Evolutionary conservation across 768 basidiomycete genomes (phyloP).

Genomic region (Tricholoma bakamatsutake): DNA sequence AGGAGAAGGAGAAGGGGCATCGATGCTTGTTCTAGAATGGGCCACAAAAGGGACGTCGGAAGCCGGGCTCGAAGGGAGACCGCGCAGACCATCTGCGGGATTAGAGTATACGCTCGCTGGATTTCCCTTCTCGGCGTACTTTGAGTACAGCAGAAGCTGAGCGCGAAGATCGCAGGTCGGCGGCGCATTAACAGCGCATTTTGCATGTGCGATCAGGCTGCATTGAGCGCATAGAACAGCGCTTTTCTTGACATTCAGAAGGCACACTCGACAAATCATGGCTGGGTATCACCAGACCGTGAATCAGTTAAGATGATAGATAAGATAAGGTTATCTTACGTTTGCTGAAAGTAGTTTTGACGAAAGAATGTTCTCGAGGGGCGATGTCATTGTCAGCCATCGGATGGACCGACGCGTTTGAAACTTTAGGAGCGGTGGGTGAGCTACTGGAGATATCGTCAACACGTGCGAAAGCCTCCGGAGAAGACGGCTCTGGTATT

Average conservation of each 20-base stretch:
- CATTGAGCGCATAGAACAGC: slow-evolving; percentile 88
- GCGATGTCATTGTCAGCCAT: slow-evolving; percentile 46
- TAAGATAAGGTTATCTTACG: slow-evolving; percentile 44
- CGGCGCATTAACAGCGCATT: slow-evolving; percentile 67
- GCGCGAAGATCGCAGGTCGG: slow-evolving; percentile 79
- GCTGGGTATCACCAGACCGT: slow-evolving; percentile 39
- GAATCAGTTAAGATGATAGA: slow-evolving; percentile 2
- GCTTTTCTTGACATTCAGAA: slow-evolving; percentile 72
- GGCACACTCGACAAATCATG: slow-evolving; percentile 82
- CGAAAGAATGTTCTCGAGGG: slow-evolving; percentile 73
- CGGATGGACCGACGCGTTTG: slow-evolving; percentile 33
- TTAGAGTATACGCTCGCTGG: slow-evolving; percentile 47
- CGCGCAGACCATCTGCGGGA: slow-evolving; percentile 40
- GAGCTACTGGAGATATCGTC: slow-evolving; percentile 32
- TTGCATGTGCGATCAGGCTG: slow-evolving; percentile 81
- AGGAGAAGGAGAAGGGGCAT: slow-evolving; percentile 31
- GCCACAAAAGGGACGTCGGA: slow-evolving; percentile 54
- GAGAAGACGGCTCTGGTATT: slow-evolving; percentile 34
- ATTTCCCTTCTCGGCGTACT: slow-evolving; percentile 68
- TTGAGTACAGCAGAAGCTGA: slow-evolving; percentile 71
- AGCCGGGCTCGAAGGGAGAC: slow-evolving; percentile 38
- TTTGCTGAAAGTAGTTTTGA: slow-evolving; percentile 91
- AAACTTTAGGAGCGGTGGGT: slow-evolving; percentile 33
- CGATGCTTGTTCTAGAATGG: slow-evolving; percentile 42
- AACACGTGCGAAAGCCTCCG: slow-evolving; percentile 26